Conservation (phyloP, 2,329 filamentous ascomycete species). For the Hypoxylon sp. region DNA sequence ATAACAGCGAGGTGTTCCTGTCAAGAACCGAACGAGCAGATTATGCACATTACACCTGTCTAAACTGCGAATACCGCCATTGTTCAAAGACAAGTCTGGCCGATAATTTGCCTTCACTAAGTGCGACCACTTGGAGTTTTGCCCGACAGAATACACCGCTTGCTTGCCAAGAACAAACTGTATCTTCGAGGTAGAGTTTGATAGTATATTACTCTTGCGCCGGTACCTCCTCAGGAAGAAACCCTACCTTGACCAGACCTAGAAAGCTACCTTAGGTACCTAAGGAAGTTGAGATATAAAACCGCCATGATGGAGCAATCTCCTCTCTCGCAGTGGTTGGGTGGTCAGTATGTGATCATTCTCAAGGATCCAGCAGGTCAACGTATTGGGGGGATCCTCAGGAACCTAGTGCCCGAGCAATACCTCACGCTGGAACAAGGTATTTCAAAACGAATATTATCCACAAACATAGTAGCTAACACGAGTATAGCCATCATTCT, state of each 20-base stretch:
- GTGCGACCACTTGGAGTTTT: neutral
- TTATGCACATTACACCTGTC: neutral
- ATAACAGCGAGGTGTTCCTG: neutral
- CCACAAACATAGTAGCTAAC: conserved; percentile 10
- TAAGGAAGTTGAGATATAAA: neutral
- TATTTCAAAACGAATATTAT: conserved; percentile 18
- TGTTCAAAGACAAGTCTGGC: neutral
- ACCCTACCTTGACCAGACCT: neutral
- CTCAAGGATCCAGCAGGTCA: conserved; percentile 44
- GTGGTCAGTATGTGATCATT: conserved; percentile 40
- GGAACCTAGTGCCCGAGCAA: conserved; percentile 43
- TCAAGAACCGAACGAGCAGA: neutral
- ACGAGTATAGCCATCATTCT: conserved; percentile 32
- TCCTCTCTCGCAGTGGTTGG: conserved; percentile 45
- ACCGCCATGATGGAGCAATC: conserved; percentile 13
- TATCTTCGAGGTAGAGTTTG: neutral
- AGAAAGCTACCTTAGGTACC: neutral
- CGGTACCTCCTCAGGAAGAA: neutral
- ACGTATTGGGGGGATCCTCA: conserved; percentile 41
- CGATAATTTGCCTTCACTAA: neutral
- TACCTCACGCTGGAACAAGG: conserved; percentile 43
- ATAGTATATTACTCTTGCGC: neutral
- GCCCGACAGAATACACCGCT: neutral
- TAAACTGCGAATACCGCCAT: neutral
- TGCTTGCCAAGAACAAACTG: neutral